phyloP scores from a whole-genome alignment of 805 yeast genomes.

The Metschnikowia cerradonensis region DNA sequence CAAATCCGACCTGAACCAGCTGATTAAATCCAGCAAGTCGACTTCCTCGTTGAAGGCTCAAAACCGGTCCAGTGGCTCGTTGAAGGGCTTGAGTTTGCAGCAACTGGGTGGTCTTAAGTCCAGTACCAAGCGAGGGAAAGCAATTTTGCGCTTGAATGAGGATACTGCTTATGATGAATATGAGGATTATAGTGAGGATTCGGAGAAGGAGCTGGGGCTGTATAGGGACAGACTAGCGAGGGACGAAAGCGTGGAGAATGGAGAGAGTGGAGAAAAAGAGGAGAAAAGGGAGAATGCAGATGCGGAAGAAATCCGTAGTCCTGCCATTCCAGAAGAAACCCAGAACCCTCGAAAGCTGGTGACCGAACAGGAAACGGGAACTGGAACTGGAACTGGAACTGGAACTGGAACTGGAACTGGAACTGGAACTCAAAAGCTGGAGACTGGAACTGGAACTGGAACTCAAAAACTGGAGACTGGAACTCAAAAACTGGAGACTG shows the following conservation, averaged over 20 bases:
- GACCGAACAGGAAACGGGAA: no score
- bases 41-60: conserved; percentile 32
- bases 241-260: background rate
- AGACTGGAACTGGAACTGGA: no score
- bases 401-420: no score
- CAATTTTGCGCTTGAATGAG: conserved; percentile 37
- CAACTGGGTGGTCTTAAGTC: conserved; percentile 30
- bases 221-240: background rate
- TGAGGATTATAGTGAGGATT: conserved; percentile 31
- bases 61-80: conserved; percentile 9
- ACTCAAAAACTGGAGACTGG: background rate
- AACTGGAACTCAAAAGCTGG: background rate
- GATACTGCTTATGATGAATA: conserved; percentile 33
- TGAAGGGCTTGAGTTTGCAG: conserved; percentile 7
- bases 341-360: no score
- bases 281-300: no score
- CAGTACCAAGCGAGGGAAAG: conserved; percentile 35
- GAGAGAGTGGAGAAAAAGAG: background rate
- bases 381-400: background rate
- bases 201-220: conserved; percentile 8
- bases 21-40: conserved; percentile 29
- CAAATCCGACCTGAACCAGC: conserved; percentile 16
- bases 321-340: no score
- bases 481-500: no score
- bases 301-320: no score